phyloP scores from a whole-genome alignment of 208 protist species.

The Leishmania aethiopica region DNA sequence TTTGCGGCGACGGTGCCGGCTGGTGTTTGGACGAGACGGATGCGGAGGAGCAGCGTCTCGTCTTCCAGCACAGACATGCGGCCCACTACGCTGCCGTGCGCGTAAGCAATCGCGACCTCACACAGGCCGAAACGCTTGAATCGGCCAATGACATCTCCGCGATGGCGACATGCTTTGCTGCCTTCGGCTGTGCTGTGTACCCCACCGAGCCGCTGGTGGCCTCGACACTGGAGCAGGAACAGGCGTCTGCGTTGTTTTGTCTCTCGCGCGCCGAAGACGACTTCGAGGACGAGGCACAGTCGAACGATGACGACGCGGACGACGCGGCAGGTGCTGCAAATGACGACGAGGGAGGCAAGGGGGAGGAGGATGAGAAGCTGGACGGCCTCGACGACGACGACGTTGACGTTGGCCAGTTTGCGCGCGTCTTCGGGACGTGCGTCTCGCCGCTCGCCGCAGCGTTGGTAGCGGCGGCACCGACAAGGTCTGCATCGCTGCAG shows the following conservation, averaged over 20 bases:
- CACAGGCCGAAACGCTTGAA: neutral
- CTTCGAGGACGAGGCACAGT: neutral
- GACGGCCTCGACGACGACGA: neutral
- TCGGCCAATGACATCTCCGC: conserved; percentile 15
- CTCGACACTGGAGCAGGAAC: conserved; percentile 1
- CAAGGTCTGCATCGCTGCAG: conserved; percentile 2
- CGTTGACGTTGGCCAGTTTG: conserved; percentile 7
- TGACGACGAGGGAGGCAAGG: neutral
- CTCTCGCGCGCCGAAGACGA: neutral
- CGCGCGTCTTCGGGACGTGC: conserved; percentile 18
- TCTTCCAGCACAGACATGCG: conserved; percentile 18
- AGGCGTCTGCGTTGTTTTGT: neutral
- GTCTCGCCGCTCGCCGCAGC: conserved; percentile 19
- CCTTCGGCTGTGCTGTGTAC: conserved; percentile 20
- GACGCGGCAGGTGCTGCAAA: neutral
- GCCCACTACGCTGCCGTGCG: conserved; percentile 18
- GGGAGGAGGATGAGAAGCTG: conserved; percentile 5
- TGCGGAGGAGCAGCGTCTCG: neutral
- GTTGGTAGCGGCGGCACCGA: conserved; percentile 7
- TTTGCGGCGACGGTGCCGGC: neutral
- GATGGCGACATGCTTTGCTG: conserved; percentile 18
- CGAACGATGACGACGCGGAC: neutral
- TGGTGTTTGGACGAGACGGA: neutral
- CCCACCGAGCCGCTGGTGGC: conserved; percentile 2
- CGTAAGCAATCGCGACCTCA: conserved; percentile 6